Evolutionary conservation across 495 filamentous ascomycete species (phyloP).

Genomic region (Sordaria brevicollis): DNA sequence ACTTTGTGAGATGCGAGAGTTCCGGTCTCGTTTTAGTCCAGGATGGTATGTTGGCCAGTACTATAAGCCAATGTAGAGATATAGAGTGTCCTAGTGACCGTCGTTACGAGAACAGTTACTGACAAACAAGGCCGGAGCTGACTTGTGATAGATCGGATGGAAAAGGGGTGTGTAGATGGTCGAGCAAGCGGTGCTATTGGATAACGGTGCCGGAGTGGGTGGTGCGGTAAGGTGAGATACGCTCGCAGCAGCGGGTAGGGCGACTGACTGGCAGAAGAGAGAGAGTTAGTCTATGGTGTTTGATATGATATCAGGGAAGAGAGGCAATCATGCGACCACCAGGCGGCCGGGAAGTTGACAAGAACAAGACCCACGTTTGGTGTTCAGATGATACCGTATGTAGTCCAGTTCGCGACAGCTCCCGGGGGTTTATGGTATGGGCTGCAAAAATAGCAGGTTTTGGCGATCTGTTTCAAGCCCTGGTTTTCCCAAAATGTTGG

Average conservation of each 20-base stretch:
- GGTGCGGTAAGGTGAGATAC: constrained; percentile 3
- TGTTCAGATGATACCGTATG: constrained; percentile 12
- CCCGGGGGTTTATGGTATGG: neutral
- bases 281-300: constrained; percentile 7
- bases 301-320: constrained; percentile 1
- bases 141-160: constrained; percentile 11
- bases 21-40: neutral
- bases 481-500: neutral
- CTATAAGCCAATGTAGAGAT: neutral
- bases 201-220: neutral
- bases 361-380: neutral
- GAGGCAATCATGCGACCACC: constrained; percentile 2
- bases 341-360: neutral
- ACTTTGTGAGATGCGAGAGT: neutral
- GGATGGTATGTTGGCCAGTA: neutral
- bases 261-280: neutral
- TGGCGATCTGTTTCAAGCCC: neutral
- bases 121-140: constrained; percentile 9
- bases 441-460: neutral
- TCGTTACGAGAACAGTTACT: constrained; percentile 1
- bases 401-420: neutral
- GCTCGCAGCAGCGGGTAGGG: constrained; percentile 6
- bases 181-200: constrained; percentile 8
- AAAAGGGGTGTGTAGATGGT: constrained; percentile 4
- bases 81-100: constrained; percentile 14